Conservation (phyloP, 1,284 basidiomycete genomes). For the Leucoagaricus sp. region DNA sequence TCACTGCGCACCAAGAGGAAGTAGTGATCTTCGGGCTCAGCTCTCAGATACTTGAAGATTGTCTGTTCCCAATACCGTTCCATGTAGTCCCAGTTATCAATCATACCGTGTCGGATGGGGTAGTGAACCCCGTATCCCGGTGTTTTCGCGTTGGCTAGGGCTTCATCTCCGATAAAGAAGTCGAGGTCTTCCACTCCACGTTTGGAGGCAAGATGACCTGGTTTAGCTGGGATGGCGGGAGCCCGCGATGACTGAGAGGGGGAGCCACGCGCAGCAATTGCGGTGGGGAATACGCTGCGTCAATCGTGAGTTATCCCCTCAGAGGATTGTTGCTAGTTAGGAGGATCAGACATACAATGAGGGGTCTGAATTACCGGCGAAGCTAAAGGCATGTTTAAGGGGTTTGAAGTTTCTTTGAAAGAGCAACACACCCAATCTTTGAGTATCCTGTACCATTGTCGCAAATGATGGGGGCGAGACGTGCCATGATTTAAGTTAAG, state of each 20-base stretch:
- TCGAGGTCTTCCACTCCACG: conserved; percentile 99
- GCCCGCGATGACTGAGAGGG: conserved; percentile 65
- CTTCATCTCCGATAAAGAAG: conserved; percentile 99
- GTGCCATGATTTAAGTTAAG: conserved; percentile 56
- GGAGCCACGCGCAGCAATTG: conserved; percentile 85
- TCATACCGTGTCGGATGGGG: conserved; percentile 97
- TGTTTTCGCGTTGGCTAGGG: conserved; percentile 90
- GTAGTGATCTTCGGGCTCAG: conserved; percentile 99
- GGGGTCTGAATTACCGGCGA: conserved; percentile 98
- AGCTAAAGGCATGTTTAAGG: conserved; percentile 54
- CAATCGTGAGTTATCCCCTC: conserved; percentile 4
- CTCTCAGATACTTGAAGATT: conserved; percentile 99
- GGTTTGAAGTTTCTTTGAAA: background rate
- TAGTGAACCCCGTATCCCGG: conserved; percentile 93
- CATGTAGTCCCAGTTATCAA: conserved; percentile 99
- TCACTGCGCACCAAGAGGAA: conserved; percentile 82
- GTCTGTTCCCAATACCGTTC: conserved; percentile 99
- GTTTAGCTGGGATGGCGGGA: conserved; percentile 81
- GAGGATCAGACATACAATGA: conserved; percentile 72
- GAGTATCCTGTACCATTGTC: conserved; percentile 99
- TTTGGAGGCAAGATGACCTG: conserved; percentile 92
- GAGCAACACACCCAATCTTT: conserved; percentile 84
- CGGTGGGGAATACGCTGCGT: conserved; percentile 89
- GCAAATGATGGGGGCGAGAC: conserved; percentile 89
- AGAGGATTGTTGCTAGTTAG: conserved; percentile 15